Evolutionary conservation across 371 early-diverging fungal genomes (phyloP).

Genomic region (Syncephalastrum contaminatum): DNA sequence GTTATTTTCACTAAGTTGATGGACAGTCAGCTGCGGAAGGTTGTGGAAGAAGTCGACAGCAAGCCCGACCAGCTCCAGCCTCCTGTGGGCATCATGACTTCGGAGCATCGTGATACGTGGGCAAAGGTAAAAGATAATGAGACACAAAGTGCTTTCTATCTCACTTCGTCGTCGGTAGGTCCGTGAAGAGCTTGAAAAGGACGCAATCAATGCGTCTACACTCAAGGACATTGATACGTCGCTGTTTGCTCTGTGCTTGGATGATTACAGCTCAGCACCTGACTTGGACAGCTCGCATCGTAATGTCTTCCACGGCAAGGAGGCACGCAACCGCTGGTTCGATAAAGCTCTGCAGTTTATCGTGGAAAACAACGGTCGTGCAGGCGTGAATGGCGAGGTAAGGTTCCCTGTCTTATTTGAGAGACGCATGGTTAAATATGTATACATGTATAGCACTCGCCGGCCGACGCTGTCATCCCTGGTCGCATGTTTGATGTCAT

Average conservation of each 20-base stretch:
- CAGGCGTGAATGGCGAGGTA: slow-evolving; percentile 94
- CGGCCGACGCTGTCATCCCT: slow-evolving; percentile 91
- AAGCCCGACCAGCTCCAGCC: slow-evolving; percentile 49
- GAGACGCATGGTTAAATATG: neutral
- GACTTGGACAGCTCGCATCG: slow-evolving; percentile 68
- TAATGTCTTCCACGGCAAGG: slow-evolving; percentile 75
- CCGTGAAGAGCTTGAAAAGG: slow-evolving; percentile 32
- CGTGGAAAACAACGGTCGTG: slow-evolving; percentile 81
- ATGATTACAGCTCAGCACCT: slow-evolving; percentile 63
- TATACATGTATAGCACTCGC: slow-evolving; percentile 65
- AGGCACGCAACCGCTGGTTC: slow-evolving; percentile 92
- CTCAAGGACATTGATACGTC: slow-evolving; percentile 75
- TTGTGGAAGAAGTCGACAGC: slow-evolving; percentile 60
- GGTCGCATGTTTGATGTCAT: slow-evolving; percentile 72
- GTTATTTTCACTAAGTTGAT: neutral
- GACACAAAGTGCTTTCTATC: neutral
- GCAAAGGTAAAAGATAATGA: slow-evolving; percentile 42
- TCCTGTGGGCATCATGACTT: slow-evolving; percentile 79
- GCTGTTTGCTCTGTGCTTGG: slow-evolving; percentile 85
- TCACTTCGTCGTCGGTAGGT: slow-evolving; percentile 19
- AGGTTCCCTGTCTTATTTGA: no score
- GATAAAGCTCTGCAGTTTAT: slow-evolving; percentile 92
- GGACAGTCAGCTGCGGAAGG: slow-evolving; percentile 62
- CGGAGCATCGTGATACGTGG: slow-evolving; percentile 89
- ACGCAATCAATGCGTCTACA: slow-evolving; percentile 55